phyloP scores from a whole-genome alignment of 192 early-diverging fungal genomes.

The Dimargaris xerosporica region DNA sequence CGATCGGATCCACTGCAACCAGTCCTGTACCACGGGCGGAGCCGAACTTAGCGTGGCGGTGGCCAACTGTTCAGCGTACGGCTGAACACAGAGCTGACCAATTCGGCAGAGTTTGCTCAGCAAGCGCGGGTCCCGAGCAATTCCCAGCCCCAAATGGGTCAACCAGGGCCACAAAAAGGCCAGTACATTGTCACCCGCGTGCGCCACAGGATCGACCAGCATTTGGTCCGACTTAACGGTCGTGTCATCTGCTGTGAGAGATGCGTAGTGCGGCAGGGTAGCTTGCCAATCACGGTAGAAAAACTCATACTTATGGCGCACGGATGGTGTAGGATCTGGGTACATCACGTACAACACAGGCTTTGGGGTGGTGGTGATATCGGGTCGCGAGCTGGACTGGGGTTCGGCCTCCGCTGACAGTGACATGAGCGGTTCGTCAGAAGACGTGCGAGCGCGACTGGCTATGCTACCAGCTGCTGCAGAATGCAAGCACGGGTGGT shows the following conservation, averaged over 20 bases:
- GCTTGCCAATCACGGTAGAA: conserved; percentile 3
- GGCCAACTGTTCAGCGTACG: neutral
- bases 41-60: neutral
- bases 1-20: conserved; percentile 14
- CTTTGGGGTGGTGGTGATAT: neutral
- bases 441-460: neutral
- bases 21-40: neutral
- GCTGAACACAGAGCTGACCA: conserved; percentile 23
- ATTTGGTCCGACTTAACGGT: neutral
- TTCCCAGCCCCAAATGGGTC: conserved; percentile 21
- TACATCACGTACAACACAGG: neutral
- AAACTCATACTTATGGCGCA: neutral
- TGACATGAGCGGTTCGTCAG: neutral
- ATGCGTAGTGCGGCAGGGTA: neutral
- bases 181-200: neutral
- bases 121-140: conserved; percentile 25
- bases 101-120: conserved; percentile 29
- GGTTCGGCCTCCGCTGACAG: neutral
- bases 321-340: neutral
- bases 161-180: conserved; percentile 13
- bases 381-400: neutral
- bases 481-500: neutral
- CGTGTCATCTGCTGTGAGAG: neutral
- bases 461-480: neutral
- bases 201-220: neutral